Conservation (phyloP, 2,329 filamentous ascomycete genomes). For the Neopestalotiopsis sp. region DNA sequence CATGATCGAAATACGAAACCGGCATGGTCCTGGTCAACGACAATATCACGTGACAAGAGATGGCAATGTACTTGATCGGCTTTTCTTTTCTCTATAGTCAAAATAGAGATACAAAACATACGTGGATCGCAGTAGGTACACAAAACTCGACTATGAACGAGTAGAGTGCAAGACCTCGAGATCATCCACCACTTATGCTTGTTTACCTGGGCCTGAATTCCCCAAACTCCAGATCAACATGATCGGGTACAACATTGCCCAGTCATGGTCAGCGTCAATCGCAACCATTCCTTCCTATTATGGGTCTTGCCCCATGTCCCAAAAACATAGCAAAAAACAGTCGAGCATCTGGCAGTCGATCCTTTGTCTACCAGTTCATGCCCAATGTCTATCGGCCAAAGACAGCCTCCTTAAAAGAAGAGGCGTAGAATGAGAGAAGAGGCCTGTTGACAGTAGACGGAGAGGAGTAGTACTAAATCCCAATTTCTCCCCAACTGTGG, state of each 20-base stretch:
- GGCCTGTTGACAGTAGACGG: neutral
- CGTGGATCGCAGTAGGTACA: neutral
- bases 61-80: neutral
- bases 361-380: neutral
- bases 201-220: neutral
- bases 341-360: neutral
- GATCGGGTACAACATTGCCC: slow-evolving; percentile 3
- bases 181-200: neutral
- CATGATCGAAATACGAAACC: no score
- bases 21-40: neutral
- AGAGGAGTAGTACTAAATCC: neutral
- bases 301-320: neutral
- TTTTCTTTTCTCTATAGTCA: neutral
- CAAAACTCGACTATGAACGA: neutral
- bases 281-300: neutral
- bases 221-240: neutral
- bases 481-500: neutral
- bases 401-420: neutral
- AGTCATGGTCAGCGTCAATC: neutral
- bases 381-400: neutral
- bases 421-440: neutral
- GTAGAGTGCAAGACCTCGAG: neutral
- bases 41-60: neutral
- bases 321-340: slow-evolving; percentile 1
- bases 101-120: slow-evolving; percentile 2